phyloP scores from a whole-genome alignment of 73 alveolate genomes.

The Tetrahymena borealis region DNA sequence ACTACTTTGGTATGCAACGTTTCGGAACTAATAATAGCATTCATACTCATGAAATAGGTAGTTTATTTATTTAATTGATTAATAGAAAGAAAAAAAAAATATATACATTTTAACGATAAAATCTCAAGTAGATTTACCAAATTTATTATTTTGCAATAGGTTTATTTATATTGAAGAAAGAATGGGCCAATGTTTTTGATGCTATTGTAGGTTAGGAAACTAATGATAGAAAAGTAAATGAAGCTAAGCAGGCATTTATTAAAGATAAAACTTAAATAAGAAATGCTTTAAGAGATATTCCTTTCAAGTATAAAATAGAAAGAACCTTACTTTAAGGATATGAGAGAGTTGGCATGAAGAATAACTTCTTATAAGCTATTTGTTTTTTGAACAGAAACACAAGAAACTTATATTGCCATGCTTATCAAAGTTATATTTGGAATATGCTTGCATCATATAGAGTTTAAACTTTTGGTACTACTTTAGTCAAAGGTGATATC shows the following conservation, averaged over 20 bases:
- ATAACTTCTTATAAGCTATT: conserved; percentile 67
- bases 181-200: conserved; percentile 52
- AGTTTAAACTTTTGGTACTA: conserved; percentile 64
- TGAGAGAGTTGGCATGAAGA: conserved; percentile 53
- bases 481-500: conserved; percentile 87
- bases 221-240: conserved; percentile 29
- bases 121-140: conserved; percentile 49
- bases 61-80: not conserved
- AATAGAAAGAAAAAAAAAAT: not conserved
- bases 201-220: conserved; percentile 8
- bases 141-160: conserved; percentile 51
- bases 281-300: conserved; percentile 42
- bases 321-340: conserved; percentile 64
- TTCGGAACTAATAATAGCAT: conserved; percentile 79
- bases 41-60: conserved; percentile 83
- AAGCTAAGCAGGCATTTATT: conserved; percentile 36
- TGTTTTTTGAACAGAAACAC: conserved; percentile 58
- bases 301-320: conserved; percentile 71
- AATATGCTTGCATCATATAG: conserved; percentile 84
- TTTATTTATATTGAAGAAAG: conserved; percentile 19
- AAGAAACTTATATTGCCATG: conserved; percentile 81
- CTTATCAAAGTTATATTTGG: conserved; percentile 96
- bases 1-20: conserved; percentile 93
- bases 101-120: conserved; percentile 39
- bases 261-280: conserved; percentile 23